Evolutionary conservation across 169 alveolate genomes (phyloP).

Genomic region (Plasmodium billcollinsi): DNA sequence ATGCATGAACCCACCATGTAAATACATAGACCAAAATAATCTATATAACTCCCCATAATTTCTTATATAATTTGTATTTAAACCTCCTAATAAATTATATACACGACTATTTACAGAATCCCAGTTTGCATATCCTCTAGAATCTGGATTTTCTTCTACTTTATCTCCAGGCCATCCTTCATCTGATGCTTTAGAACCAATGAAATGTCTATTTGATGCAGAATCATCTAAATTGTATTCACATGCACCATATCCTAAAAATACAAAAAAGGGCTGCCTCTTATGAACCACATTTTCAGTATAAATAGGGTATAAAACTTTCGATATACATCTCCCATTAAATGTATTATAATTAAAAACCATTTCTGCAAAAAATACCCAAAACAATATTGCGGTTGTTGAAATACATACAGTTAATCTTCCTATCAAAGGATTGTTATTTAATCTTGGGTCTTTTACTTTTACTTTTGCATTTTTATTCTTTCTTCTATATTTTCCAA

Average conservation of each 20-base stretch:
- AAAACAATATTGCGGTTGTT: slow-evolving; percentile 70
- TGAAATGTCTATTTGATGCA: slow-evolving; percentile 78
- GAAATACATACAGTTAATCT: slow-evolving; percentile 77
- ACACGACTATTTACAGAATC: slow-evolving; percentile 83
- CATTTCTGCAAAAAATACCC: slow-evolving; percentile 80
- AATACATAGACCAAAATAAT: slow-evolving; percentile 88
- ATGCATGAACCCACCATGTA: slow-evolving; percentile 91
- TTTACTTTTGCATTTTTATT: slow-evolving; percentile 31
- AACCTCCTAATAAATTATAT: slow-evolving; percentile 82
- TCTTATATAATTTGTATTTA: slow-evolving; percentile 84
- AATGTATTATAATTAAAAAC: slow-evolving; percentile 85
- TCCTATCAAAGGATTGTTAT: slow-evolving; percentile 81
- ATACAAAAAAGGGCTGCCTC: slow-evolving; percentile 80
- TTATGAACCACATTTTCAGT: slow-evolving; percentile 33
- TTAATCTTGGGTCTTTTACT: slow-evolving; percentile 78
- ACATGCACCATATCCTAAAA: slow-evolving; percentile 89
- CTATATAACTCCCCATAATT: slow-evolving; percentile 89
- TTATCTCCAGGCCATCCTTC: slow-evolving; percentile 86
- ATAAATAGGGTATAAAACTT: slow-evolving; percentile 84
- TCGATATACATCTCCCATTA: slow-evolving; percentile 87
- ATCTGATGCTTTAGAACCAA: slow-evolving; percentile 83
- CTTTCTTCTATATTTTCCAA: slow-evolving; percentile 65
- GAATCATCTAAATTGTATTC: slow-evolving; percentile 82
- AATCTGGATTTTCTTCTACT: slow-evolving; percentile 78
- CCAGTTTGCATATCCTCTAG: slow-evolving; percentile 70